Evolutionary conservation across 352 stramenopile genomes (phyloP), one percentile per base, ranked within the genome.

Genomic region (Phytophthora cactorum): DNA sequence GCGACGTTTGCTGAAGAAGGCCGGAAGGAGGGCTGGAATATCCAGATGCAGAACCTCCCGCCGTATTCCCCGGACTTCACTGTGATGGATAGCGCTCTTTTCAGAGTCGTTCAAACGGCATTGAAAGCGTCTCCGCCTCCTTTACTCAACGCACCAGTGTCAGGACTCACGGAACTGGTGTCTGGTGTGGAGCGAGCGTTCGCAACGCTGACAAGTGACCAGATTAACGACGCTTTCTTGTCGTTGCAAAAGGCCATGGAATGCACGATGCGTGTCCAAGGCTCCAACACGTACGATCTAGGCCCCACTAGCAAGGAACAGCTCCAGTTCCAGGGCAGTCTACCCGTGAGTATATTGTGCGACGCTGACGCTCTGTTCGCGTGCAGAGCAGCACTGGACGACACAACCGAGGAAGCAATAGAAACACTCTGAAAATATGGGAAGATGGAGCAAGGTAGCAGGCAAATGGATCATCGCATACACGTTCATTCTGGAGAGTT

Each of bases 1-100:
- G 61, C 64, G 11, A 38, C 55, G 12, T 72, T 82, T 45, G 54
- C 62, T 27, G 75, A 82, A 55, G 75, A 79, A 74, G 68, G 71
- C 39, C 64, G 62, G 1, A 74, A 74, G 27, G 59, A 74, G 9
- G 75, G 75, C 32, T 82, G 75, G 75, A 67, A 78, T 43, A 78
- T 82, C 9, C 60, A 68, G 41, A 63, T 82, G 71, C 75, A 79
- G 59, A 63, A 55, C 45, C 59, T 78, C 17, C 75, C 75, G 25
- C 71, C 75, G 50, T 82, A 78, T 66, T 82, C 75, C 1, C 75
- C 75, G 36, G 75, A 82, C 50, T 79, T 82, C 34, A 76, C 65
- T 12, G 75, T 82, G n/a, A 69, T 82, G 57, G 68, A 79, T n/a
- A 68, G 44, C 41, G 36, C 54, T 1, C 61, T 82, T 3, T 82